Evolutionary conservation across 257 asterid species (phyloP), one percentile per base, ranked within the genome.

Genomic region (Gentiana macrophylla): DNA sequence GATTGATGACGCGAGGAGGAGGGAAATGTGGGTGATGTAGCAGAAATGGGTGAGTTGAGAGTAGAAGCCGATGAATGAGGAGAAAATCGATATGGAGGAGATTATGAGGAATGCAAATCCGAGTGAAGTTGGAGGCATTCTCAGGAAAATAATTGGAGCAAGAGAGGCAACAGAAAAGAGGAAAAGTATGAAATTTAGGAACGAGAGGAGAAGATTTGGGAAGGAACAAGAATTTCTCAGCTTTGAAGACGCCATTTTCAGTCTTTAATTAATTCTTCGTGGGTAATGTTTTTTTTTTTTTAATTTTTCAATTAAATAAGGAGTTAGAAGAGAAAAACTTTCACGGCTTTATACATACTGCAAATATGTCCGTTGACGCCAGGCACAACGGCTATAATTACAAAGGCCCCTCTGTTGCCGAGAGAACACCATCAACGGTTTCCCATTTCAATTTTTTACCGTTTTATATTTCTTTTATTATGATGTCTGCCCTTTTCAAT

Each of bases 101-200:
- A 86, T 77, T 62, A 60, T 52, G 11, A 89, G 56, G 50, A 89
- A 82, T 0, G 89, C 82, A 58, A 67, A 79, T 4, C 92, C 97
- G 5, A 83, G 81, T 13, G 92, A 76, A 1, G 94, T 69, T 36
- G 97, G 97, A 6, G 97, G 95, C 67, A 56, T 60, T 63, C 67
- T 73, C 64, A 89, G 82, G 67, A 72, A 49, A 55, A 85, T 54
- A 10, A 65, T 77, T 12, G 94, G 97, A 3, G 77, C 86, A 4
- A 85, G n/a, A 5, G 95, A 89, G 62, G 86, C 75, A 4, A 85
- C 86, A 0, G 94, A 79, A 62, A 89, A 89, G 37, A 79, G 57
- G 76, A 89, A 83, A 63, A 89, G 86, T 58, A 79, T 55, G 82
- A 89, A 79, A 61, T 79, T 84, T 64, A 85, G 55, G 64, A 75